These are phyloP conservation scores for Diphasiastrum complanatum DNA, from an alignment of 83 land plant species.

Conservation along the genomic window DNA sequence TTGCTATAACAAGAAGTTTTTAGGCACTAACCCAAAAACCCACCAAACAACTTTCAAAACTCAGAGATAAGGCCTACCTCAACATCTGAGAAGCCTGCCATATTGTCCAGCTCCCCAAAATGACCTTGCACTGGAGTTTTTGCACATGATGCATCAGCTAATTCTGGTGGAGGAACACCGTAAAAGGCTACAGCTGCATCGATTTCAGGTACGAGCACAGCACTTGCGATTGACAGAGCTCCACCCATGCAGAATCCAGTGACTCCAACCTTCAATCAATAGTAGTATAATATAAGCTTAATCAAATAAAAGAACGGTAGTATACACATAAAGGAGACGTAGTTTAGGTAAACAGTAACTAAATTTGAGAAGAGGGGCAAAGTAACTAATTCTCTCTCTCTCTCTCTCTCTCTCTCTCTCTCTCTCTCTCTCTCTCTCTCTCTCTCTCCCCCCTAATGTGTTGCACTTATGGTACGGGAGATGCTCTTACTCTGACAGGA, in stretches of 20 bases:
- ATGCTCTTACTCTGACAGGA: too few species aligned
- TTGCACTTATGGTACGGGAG: too few species aligned
- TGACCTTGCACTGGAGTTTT: conserved; percentile 92
- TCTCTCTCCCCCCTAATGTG: too few species aligned
- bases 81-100: conserved; percentile 78
- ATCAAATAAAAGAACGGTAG: background rate
- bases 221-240: conserved; percentile 80
- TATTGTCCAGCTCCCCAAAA: conserved; percentile 75
- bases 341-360: too few species aligned
- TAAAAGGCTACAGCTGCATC: conserved; percentile 88
- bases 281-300: background rate
- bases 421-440: too few species aligned
- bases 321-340: background rate
- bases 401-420: too few species aligned
- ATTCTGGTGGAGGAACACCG: conserved; percentile 67
- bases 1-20: background rate
- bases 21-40: background rate
- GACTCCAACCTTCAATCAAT: conserved; percentile 62
- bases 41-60: background rate
- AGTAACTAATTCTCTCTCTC: too few species aligned
- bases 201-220: conserved; percentile 73
- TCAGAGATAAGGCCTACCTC: conserved; percentile 42
- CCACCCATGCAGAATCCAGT: conserved; percentile 96
- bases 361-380: too few species aligned
- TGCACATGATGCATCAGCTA: conserved; percentile 63